A percentile compares a stretch with the other conserved stretches of the same genome.
phyloP scores from a whole-genome alignment of 129 eudicot genomes.

The Tagetes patula region DNA sequence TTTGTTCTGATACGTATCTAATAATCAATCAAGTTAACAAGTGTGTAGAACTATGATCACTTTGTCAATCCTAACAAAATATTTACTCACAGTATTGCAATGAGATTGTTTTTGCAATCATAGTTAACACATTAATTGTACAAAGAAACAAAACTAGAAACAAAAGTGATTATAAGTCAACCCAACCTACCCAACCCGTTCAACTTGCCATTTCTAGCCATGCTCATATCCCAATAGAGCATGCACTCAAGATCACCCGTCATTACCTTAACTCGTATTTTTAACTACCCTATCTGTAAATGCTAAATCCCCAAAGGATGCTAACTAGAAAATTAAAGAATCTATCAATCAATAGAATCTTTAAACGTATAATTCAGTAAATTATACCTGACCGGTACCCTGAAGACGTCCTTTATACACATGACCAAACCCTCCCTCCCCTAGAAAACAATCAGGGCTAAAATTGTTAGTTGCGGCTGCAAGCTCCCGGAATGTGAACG shows the following conservation, averaged over 20 bases:
- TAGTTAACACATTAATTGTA: neutral
- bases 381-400: slow-evolving; percentile 69
- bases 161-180: neutral
- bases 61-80: too few species aligned
- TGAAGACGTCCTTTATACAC: slow-evolving; percentile 83
- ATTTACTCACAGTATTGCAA: neutral
- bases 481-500: slow-evolving; percentile 92
- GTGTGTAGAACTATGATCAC: too few species aligned
- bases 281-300: neutral
- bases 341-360: neutral
- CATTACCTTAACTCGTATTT: neutral
- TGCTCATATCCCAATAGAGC: neutral
- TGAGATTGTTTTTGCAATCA: neutral
- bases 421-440: slow-evolving; percentile 97
- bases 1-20: too few species aligned
- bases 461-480: slow-evolving; percentile 86
- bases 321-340: neutral
- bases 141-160: neutral
- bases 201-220: slow-evolving; percentile 2
- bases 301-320: slow-evolving; percentile 4
- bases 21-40: too few species aligned
- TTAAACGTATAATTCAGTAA: neutral
- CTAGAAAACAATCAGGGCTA: slow-evolving; percentile 79
- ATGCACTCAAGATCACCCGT: neutral
- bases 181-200: neutral